Conservation (phyloP, 2,329 filamentous ascomycete species). For the Chaetomiaceae sp. region DNA sequence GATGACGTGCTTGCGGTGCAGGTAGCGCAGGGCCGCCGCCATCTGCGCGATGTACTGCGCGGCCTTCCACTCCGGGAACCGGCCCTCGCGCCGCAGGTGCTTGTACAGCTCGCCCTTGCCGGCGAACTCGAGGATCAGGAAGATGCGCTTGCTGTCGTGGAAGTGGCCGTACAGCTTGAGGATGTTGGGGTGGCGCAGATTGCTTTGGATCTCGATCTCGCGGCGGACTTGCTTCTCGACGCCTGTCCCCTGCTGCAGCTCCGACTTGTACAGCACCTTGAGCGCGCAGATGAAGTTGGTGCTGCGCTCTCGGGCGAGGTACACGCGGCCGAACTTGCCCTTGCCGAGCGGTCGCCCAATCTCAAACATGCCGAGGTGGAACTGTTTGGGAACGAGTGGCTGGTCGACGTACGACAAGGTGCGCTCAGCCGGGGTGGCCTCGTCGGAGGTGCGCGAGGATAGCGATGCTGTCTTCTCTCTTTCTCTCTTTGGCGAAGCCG, state of each 20-base stretch:
- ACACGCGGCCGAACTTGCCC: conserved; percentile 83
- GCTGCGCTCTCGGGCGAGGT: conserved; percentile 73
- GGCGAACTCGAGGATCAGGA: conserved; percentile 82
- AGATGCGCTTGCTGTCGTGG: conserved; percentile 83
- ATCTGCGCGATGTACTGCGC: conserved; percentile 86
- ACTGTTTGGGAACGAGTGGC: conserved; percentile 52
- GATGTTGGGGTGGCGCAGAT: conserved; percentile 81
- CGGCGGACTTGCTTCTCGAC: conserved; percentile 84
- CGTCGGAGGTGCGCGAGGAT: conserved; percentile 43
- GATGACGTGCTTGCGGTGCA: conserved; percentile 96
- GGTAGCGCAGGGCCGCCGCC: conserved; percentile 82
- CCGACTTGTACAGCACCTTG: conserved; percentile 81
- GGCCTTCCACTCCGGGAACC: conserved; percentile 81
- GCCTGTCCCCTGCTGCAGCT: conserved; percentile 68
- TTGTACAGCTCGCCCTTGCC: conserved; percentile 86
- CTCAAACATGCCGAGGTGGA: conserved; percentile 92
- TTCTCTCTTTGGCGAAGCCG: conserved; percentile 44
- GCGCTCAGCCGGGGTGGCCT: conserved; percentile 46
- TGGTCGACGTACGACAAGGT: conserved; percentile 32
- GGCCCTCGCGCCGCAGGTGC: conserved; percentile 71
- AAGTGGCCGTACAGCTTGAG: conserved; percentile 81
- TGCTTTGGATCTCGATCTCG: conserved; percentile 86
- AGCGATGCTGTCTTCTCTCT: conserved; percentile 34
- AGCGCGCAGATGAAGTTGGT: conserved; percentile 81
- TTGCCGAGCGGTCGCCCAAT: conserved; percentile 83